Conservation (phyloP, 106 monocot genomes). For the Cymbidium sinense region DNA sequence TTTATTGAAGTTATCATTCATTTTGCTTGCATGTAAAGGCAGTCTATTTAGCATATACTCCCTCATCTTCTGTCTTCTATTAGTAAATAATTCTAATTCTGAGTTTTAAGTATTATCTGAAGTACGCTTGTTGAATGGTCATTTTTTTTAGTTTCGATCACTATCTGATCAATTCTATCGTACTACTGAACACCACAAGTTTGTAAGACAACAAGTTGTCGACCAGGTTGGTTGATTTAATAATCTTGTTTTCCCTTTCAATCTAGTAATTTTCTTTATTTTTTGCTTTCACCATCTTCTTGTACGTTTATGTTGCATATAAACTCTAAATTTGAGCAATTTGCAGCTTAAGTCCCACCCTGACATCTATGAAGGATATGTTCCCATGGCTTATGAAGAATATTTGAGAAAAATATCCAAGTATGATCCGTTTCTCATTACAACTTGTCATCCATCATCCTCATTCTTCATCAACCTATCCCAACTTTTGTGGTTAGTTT, state of each 20-base stretch:
- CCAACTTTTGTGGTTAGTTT: not conserved
- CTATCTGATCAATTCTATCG: conserved; percentile 89
- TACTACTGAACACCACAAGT: conserved; percentile 62
- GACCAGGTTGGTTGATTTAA: conserved; percentile 46
- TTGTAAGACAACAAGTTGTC: conserved; percentile 74
- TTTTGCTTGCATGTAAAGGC: not conserved
- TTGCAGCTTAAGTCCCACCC: conserved; percentile 63
- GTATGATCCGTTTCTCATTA: conserved; percentile 18
- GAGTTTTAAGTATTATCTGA: not conserved
- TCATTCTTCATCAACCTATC: not conserved
- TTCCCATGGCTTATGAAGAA: conserved; percentile 77
- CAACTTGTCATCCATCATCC: not conserved
- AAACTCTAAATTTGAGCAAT: conserved; percentile 10
- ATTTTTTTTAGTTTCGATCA: conserved; percentile 56
- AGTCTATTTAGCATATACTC: not conserved
- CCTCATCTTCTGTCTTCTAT: not conserved
- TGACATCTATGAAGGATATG: conserved; percentile 78
- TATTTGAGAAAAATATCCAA: conserved; percentile 65
- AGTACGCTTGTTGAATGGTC: not conserved
- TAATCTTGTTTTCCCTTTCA: not conserved
- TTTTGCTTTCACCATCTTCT: not conserved
- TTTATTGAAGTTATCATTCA: not conserved
- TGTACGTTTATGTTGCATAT: conserved; percentile 8
- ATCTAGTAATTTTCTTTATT: not conserved
- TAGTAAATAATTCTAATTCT: not conserved